These are phyloP conservation scores for Clitoria ternatea DNA, from an alignment of 306 rosid species.

Conservation along the genomic window DNA sequence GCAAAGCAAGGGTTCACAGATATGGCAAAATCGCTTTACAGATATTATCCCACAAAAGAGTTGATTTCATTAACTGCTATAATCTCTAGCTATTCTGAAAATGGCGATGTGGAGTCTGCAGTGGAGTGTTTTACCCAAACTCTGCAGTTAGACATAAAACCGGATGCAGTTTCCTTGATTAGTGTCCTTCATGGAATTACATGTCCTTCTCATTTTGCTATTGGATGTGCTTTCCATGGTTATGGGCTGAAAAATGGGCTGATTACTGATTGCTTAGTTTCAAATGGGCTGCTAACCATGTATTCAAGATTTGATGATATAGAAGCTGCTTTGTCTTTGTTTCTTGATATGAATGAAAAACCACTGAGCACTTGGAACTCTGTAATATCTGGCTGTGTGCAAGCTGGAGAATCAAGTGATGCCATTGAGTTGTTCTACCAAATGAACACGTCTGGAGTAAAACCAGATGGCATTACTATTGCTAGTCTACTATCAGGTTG, in stretches of 20 bases:
- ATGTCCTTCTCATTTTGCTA: slow-evolving; percentile 39
- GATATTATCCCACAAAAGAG: slow-evolving; percentile 38
- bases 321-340: slow-evolving; percentile 48
- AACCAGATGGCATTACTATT: slow-evolving; percentile 61
- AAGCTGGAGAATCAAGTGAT: slow-evolving; percentile 59
- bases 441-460: slow-evolving; percentile 52
- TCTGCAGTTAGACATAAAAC: slow-evolving; percentile 45
- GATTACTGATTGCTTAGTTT: slow-evolving; percentile 42
- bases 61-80: slow-evolving; percentile 68
- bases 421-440: slow-evolving; percentile 58
- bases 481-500: slow-evolving; percentile 73
- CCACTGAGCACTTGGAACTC: slow-evolving; percentile 69
- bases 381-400: slow-evolving; percentile 71
- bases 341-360: slow-evolving; percentile 42
- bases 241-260: slow-evolving; percentile 60
- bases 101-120: slow-evolving; percentile 41
- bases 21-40: slow-evolving; percentile 48
- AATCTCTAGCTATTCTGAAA: slow-evolving; percentile 57
- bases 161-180: slow-evolving; percentile 68
- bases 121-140: slow-evolving; percentile 43
- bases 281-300: slow-evolving; percentile 77
- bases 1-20: slow-evolving; percentile 44
- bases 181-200: slow-evolving; percentile 67
- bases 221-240: slow-evolving; percentile 63
- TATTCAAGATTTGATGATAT: slow-evolving; percentile 62